Base-by-base conservation (phyloP, 1,284 basidiomycete species). In the Coniferiporia sulphurascens region DNA sequence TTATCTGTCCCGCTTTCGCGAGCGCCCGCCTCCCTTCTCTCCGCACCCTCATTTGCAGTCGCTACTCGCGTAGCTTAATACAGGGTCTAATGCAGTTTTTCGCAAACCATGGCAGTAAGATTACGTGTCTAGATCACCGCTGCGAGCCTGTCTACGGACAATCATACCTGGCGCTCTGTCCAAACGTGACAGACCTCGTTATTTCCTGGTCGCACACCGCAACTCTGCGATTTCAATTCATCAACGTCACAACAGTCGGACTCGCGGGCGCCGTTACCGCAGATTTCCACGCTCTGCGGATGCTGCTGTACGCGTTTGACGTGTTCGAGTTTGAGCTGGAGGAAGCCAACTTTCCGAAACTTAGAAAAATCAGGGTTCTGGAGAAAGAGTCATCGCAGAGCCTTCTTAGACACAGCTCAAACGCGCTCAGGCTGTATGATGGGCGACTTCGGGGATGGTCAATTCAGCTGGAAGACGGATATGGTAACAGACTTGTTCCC, bases 31-130 rank as follows among this genome's bases (percentile, higher is more conserved):
- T 52, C 12, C 51, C 51, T 38, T 12, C 36, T 34, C 51, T 58
- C 17, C 57, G 48, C 15, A 58, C 57, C 3, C 34, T 58, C 1
- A 58, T 58, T 32, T 46, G 34, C n/a, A 48, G 22, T 32, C 51
- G 41, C 35, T 53, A 41, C 27, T 10, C 13, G 10, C 13, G n/a
- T 17, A 48, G 17, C n/a, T 48, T n/a, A 8, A 7, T 38, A 6
- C 17, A 17, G 19, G 17, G 36, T 8, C 13, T 53, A 0, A 38
- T 4, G 9, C n/a, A 19, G 21, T 58, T 58, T 41, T 58, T 58
- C 32, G 21, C 15, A 21, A 34, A 17, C 17, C 57, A 53, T 48
- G 50, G 57, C 19, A 21, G 34, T 27, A 45, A 53, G 7, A 48
- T 58, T 3, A 19, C 10, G 21, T 27, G 41, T 17, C 19, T 58